Percentiles rank a stretch among this genome's conserved stretches.
phyloP scores from a whole-genome alignment of 768 basidiomycete genomes.

The Amyloporia xantha region DNA sequence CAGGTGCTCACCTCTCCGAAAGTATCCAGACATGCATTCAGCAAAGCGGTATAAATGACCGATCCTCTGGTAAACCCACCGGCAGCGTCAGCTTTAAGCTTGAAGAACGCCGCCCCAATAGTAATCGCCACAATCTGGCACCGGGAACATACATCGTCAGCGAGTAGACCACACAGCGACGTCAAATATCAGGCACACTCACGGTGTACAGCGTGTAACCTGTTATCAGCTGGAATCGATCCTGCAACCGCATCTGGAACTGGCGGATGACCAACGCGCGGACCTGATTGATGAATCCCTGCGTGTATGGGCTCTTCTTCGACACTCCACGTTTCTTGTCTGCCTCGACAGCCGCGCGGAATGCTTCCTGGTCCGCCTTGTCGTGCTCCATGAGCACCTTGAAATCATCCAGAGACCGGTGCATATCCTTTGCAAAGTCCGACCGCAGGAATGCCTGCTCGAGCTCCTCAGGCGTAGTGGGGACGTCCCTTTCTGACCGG shows the following conservation, averaged over 20 bases:
- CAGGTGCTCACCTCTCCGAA: constrained; percentile 60
- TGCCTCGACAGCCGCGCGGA: constrained; percentile 65
- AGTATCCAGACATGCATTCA: constrained; percentile 65
- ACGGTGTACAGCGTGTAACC: constrained; percentile 58
- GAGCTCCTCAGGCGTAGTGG: constrained; percentile 60
- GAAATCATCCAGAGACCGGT: constrained; percentile 47
- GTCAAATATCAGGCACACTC: constrained; percentile 16
- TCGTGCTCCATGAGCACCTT: constrained; percentile 51
- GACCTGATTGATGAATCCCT: constrained; percentile 72
- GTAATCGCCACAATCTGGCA: constrained; percentile 53
- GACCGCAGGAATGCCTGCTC: constrained; percentile 57
- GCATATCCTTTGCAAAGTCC: constrained; percentile 35
- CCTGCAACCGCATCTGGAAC: constrained; percentile 68
- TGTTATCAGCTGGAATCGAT: constrained; percentile 70
- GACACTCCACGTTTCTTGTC: constrained; percentile 78
- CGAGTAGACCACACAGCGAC: too few relatives aligned
- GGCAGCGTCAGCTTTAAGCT: constrained; percentile 61
- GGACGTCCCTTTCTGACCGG: constrained; percentile 49
- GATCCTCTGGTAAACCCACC: constrained; percentile 87
- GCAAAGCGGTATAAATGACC: constrained; percentile 65
- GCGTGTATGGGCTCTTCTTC: constrained; percentile 75
- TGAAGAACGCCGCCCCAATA: constrained; percentile 69
- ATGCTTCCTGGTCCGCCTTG: constrained; percentile 63
- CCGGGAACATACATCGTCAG: too few relatives aligned
- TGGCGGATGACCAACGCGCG: constrained; percentile 63